These are phyloP conservation scores for Micractinium conductrix DNA, from an alignment of 139 green algal species.

Conservation along the genomic window DNA sequence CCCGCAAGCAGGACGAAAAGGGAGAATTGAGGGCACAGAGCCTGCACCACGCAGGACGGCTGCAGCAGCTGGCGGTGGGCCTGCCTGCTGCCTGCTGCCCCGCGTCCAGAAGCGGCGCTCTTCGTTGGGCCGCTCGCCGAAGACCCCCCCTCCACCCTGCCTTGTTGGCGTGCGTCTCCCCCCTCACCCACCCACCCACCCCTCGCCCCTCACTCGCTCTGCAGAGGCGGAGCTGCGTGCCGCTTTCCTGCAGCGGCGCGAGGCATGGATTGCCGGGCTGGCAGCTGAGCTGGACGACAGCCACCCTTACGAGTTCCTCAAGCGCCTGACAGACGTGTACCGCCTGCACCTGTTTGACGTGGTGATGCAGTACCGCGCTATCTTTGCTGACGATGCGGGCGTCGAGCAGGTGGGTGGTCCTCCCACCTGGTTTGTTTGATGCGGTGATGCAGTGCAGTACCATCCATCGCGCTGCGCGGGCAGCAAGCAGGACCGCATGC, in stretches of 20 bases:
- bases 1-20: too few relatives aligned
- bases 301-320: constrained; percentile 84
- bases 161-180: background rate
- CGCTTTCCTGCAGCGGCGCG: constrained; percentile 85
- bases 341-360: constrained; percentile 98
- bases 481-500: background rate
- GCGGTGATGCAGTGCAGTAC: background rate
- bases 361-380: constrained; percentile 97
- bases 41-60: too few relatives aligned
- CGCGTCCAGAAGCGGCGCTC: too few relatives aligned
- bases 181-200: too few relatives aligned
- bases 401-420: background rate
- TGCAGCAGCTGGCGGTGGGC: too few relatives aligned
- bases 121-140: background rate
- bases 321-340: constrained; percentile 94
- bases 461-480: background rate
- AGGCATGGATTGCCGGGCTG: constrained; percentile 76
- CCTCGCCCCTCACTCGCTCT: background rate
- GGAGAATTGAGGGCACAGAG: too few relatives aligned
- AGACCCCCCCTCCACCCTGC: background rate
- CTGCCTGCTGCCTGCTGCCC: background rate
- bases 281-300: constrained; percentile 82
- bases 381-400: constrained; percentile 87
- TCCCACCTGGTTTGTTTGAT: too few relatives aligned
- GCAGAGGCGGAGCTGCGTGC: constrained; percentile 74